These are phyloP conservation scores for Coniochaeta prunicola DNA, from an alignment of 2,329 filamentous ascomycete genomes.

Conservation along the genomic window DNA sequence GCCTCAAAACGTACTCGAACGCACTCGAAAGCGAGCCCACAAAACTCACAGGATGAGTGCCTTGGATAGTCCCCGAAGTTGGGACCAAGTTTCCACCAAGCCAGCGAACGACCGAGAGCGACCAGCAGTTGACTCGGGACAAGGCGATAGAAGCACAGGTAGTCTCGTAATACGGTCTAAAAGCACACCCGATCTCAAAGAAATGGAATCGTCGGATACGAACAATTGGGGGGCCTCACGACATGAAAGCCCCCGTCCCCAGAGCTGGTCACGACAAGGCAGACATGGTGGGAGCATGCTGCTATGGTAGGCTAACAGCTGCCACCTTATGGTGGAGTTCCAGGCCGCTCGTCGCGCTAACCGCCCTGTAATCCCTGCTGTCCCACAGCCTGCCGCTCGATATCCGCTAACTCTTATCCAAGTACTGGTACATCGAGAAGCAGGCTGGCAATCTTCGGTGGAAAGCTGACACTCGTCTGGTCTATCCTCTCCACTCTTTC, in stretches of 20 bases:
- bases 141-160: no score
- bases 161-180: no score
- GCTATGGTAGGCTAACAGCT: neutral
- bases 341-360: neutral
- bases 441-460: neutral
- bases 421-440: neutral
- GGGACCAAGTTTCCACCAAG: no score
- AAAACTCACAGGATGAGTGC: no score
- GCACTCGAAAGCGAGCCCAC: no score
- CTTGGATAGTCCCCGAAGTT: no score
- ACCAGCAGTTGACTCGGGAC: no score
- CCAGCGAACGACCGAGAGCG: no score
- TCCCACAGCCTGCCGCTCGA: neutral
- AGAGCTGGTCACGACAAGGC: neutral
- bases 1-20: no score
- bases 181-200: no score
- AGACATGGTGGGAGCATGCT: neutral
- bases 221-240: neutral
- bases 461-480: neutral
- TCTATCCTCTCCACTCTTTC: neutral
- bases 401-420: neutral
- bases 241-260: neutral
- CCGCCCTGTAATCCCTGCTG: neutral
- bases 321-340: neutral
- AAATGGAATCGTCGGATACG: neutral